phyloP scores from a whole-genome alignment of 495 filamentous ascomycete species.

The Aspergillus hancockii region DNA sequence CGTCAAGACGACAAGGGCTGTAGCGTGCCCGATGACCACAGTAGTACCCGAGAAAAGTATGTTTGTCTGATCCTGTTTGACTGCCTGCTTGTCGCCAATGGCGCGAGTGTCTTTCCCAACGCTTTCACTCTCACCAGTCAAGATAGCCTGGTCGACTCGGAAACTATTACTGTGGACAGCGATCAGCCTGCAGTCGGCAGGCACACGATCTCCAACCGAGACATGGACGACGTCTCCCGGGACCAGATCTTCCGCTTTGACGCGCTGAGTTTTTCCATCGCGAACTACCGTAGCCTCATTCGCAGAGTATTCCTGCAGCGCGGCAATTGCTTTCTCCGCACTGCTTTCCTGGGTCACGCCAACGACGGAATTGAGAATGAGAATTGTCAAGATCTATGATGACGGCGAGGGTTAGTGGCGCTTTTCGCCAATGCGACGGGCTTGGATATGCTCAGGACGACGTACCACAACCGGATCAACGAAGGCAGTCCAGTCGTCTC shows the following conservation, averaged over 20 bases:
- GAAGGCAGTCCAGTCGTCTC: conserved; percentile 95
- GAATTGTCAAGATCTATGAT: conserved; percentile 86
- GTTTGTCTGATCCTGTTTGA: conserved; percentile 97
- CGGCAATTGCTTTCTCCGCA: conserved; percentile 97
- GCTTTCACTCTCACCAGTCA: conserved; percentile 98
- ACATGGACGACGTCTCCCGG: conserved; percentile 92
- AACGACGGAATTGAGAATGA: conserved; percentile 94
- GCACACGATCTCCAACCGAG: conserved; percentile 89
- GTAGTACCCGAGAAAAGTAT: conserved; percentile 99
- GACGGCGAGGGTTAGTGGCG: conserved; percentile 15
- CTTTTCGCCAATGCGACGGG: neutral
- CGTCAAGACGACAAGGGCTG: conserved; percentile 88
- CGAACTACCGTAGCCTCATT: conserved; percentile 95
- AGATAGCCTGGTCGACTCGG: conserved; percentile 91
- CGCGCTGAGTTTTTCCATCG: conserved; percentile 67
- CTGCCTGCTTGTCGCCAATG: conserved; percentile 77
- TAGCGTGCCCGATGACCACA: conserved; percentile 91
- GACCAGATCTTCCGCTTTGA: conserved; percentile 94
- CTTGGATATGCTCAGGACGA: neutral
- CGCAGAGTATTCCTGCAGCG: conserved; percentile 97
- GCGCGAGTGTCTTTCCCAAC: conserved; percentile 77
- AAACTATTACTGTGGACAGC: conserved; percentile 97
- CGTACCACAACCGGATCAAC: conserved; percentile 93
- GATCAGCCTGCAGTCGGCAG: conserved; percentile 92
- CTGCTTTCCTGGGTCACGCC: conserved; percentile 98